Evolutionary conservation across 2,329 filamentous ascomycete species (phyloP).

Genomic region (Davidsoniella eucalypti): DNA sequence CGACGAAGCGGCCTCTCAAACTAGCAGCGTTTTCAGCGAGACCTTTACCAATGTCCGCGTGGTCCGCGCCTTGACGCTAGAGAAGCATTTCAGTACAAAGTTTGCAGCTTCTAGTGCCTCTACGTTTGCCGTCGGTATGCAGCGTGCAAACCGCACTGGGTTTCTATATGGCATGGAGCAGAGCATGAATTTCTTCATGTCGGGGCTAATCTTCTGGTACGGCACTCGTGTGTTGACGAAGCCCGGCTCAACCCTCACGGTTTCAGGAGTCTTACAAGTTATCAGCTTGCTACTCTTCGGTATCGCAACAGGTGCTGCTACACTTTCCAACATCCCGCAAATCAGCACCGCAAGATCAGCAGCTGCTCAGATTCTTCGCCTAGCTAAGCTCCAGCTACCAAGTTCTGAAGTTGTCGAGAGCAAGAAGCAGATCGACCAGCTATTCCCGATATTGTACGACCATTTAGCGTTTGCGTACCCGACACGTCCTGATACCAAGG

Average conservation of each 20-base stretch:
- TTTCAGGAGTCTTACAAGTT: constrained; percentile 51
- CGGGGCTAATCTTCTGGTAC: constrained; percentile 72
- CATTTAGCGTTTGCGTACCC: constrained; percentile 60
- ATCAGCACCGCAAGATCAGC: constrained; percentile 58
- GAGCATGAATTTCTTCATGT: constrained; percentile 52
- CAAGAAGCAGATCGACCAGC: constrained; percentile 15
- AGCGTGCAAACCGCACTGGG: constrained; percentile 50
- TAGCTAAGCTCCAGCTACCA: constrained; percentile 40
- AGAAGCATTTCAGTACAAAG: constrained; percentile 51
- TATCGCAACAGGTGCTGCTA: constrained; percentile 52
- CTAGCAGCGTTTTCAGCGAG: constrained; percentile 43
- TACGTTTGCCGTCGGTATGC: constrained; percentile 40
- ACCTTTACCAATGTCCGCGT: constrained; percentile 65
- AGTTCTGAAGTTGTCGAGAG: constrained; percentile 43
- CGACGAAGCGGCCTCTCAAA: constrained; percentile 37
- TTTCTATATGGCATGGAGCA: constrained; percentile 65
- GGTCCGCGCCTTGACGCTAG: constrained; percentile 58
- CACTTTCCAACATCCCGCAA: constrained; percentile 64
- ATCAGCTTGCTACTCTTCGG: constrained; percentile 75
- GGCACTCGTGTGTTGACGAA: constrained; percentile 46
- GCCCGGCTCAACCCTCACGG: constrained; percentile 25
- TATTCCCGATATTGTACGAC: constrained; percentile 29
- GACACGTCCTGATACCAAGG: constrained; percentile 29
- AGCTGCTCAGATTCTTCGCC: constrained; percentile 54
- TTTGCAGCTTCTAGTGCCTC: constrained; percentile 21